These are phyloP conservation scores for Brettanomyces naardenensis DNA, from an alignment of 805 yeast species.

Conservation along the genomic window DNA sequence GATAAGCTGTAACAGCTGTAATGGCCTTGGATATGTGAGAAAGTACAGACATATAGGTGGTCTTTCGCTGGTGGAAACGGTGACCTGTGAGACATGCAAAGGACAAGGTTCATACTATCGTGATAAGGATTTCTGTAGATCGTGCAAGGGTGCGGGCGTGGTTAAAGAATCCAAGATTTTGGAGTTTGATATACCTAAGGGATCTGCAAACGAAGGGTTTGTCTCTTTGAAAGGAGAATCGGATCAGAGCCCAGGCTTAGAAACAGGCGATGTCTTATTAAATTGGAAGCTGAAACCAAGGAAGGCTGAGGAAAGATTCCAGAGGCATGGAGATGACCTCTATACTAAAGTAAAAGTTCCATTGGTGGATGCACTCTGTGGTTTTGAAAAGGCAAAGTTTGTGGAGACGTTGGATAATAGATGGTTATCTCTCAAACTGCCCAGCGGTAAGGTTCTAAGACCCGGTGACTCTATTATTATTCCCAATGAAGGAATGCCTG, in stretches of 20 bases:
- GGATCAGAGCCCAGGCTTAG: slow-evolving; percentile 66
- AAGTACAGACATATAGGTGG: slow-evolving; percentile 69
- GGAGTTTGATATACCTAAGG: slow-evolving; percentile 71
- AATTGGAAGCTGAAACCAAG: slow-evolving; percentile 44
- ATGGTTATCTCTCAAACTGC: slow-evolving; percentile 52
- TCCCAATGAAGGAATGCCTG: slow-evolving; percentile 80
- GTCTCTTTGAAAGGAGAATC: slow-evolving; percentile 62
- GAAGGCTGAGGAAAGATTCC: slow-evolving; percentile 28
- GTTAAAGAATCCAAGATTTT: slow-evolving; percentile 60
- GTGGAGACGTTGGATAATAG: slow-evolving; percentile 77
- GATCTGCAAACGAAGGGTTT: slow-evolving; percentile 54
- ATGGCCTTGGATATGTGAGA: slow-evolving; percentile 60
- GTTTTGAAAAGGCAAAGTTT: slow-evolving; percentile 56
- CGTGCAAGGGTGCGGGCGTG: slow-evolving; percentile 60
- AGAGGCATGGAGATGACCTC: slow-evolving; percentile 49
- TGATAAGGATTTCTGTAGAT: slow-evolving; percentile 67
- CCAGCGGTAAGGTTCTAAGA: slow-evolving; percentile 71
- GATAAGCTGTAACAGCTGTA: slow-evolving; percentile 55
- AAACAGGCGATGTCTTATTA: slow-evolving; percentile 73
- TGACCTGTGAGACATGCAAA: slow-evolving; percentile 58
- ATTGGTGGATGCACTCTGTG: slow-evolving; percentile 77
- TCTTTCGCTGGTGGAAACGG: slow-evolving; percentile 52
- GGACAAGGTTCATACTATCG: slow-evolving; percentile 60
- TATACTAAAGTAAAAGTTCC: slow-evolving; percentile 53
- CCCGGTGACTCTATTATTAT: slow-evolving; percentile 67